Conservation (phyloP, 2,329 filamentous ascomycete species). For the Pseudogymnoascus sp. region DNA sequence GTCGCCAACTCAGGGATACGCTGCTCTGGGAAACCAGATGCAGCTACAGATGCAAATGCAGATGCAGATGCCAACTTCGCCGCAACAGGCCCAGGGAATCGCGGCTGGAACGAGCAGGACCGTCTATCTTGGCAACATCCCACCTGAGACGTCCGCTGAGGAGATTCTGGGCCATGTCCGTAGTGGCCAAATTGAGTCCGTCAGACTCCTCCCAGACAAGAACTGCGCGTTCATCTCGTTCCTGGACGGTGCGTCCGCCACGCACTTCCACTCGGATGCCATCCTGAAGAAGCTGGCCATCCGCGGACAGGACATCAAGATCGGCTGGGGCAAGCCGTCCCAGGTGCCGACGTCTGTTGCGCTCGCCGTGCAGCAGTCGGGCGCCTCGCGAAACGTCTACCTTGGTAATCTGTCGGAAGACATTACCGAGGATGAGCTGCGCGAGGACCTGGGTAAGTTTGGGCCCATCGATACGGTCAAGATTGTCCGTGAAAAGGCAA, state of each 20-base stretch:
- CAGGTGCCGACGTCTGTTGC: slow-evolving; percentile 96
- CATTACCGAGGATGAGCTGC: slow-evolving; percentile 80
- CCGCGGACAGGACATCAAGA: slow-evolving; percentile 98
- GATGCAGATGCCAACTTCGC: slow-evolving; percentile 57
- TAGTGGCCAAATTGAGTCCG: slow-evolving; percentile 98
- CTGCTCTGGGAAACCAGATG: slow-evolving; percentile 36
- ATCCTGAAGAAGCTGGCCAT: slow-evolving; percentile 99
- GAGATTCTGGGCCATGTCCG: slow-evolving; percentile 94
- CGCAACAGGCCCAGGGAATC: slow-evolving; percentile 67
- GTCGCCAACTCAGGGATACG: slow-evolving; percentile 73
- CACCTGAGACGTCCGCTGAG: slow-evolving; percentile 92
- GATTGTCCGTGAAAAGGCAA: slow-evolving; percentile 94
- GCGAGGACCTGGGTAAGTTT: slow-evolving; percentile 92
- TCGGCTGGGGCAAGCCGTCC: slow-evolving; percentile 97
- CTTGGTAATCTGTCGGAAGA: slow-evolving; percentile 89
- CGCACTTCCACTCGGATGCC: slow-evolving; percentile 98
- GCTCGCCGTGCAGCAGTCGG: slow-evolving; percentile 94
- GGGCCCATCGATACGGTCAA: slow-evolving; percentile 96
- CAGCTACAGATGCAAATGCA: slow-evolving; percentile 36
- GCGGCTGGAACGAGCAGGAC: slow-evolving; percentile 89
- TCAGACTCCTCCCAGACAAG: slow-evolving; percentile 92
- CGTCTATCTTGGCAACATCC: slow-evolving; percentile 95
- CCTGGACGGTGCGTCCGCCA: slow-evolving; percentile 92
- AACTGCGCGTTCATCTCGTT: slow-evolving; percentile 99
- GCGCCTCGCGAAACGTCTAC: slow-evolving; percentile 94